Percentiles rank a stretch among this genome's conserved stretches.
phyloP scores from a whole-genome alignment of 495 filamentous ascomycete species.

The Amniculicola lignicola region DNA sequence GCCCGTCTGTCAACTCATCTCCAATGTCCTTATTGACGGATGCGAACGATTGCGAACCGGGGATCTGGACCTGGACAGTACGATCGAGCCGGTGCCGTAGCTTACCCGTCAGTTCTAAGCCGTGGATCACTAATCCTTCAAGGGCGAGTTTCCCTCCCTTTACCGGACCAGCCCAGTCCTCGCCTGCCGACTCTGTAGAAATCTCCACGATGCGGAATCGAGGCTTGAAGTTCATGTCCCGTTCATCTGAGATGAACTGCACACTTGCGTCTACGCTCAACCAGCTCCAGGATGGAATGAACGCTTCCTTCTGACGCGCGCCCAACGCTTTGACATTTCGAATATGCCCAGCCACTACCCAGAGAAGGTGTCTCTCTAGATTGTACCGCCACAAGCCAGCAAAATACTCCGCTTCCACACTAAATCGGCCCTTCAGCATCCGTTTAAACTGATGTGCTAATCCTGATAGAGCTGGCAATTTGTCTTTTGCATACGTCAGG shows the following conservation, averaged over 20 bases:
- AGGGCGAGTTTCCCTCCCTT: not conserved
- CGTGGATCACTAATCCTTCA: not conserved
- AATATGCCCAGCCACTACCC: not conserved
- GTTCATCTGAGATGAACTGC: not conserved
- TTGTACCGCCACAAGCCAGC: slow-evolving; percentile 2
- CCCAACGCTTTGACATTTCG: not conserved
- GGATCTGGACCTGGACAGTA: not conserved
- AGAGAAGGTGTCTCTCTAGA: not conserved
- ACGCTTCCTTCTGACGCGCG: not conserved
- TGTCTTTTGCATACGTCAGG: not conserved
- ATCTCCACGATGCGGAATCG: not conserved
- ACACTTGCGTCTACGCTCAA: not conserved
- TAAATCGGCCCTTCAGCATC: not conserved
- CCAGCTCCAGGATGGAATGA: not conserved
- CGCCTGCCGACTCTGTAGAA: not conserved
- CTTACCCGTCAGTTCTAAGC: not conserved
- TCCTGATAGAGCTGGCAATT: not conserved
- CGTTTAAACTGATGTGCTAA: not conserved
- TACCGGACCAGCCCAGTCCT: not conserved
- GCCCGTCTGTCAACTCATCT: not conserved
- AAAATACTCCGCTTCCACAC: not conserved
- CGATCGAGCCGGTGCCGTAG: not conserved
- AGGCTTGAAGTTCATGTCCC: not conserved
- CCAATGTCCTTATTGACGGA: not conserved
- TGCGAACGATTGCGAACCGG: not conserved